Evolutionary conservation across 2,329 filamentous ascomycete genomes (phyloP).

Genomic region (Microdochium nivale): DNA sequence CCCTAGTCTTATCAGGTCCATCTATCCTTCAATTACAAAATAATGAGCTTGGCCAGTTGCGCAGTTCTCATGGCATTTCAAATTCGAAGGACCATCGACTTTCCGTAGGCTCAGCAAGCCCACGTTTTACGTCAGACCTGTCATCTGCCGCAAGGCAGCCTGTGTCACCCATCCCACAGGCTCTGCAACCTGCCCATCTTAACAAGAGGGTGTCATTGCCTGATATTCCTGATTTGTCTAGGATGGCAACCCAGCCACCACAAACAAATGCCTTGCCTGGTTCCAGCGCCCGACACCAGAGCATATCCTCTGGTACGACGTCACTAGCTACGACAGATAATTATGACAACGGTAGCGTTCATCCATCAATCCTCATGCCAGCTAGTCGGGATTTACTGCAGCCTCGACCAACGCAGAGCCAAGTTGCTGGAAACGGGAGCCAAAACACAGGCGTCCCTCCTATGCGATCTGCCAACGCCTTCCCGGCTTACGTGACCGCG

Average conservation of each 20-base stretch:
- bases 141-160: background rate
- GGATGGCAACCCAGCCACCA: background rate
- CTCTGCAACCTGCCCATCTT: background rate
- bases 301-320: slow-evolving; percentile 6
- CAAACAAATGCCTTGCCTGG: slow-evolving; percentile 5
- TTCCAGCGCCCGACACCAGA: slow-evolving; percentile 12
- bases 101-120: background rate
- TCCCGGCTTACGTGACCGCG: background rate
- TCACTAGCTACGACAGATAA: no score
- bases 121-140: background rate
- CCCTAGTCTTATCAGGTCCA: slow-evolving; percentile 9
- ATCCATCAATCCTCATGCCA: background rate
- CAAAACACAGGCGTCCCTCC: background rate
- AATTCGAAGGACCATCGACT: background rate
- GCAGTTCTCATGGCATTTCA: background rate
- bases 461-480: background rate
- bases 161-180: background rate
- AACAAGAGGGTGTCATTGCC: slow-evolving; percentile 1
- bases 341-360: background rate
- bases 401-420: background rate
- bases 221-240: background rate
- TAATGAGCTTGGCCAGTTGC: slow-evolving; percentile 11
- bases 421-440: background rate
- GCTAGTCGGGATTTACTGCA: background rate
- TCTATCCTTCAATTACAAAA: slow-evolving; percentile 17